Percentiles rank a stretch among this genome's conserved stretches.
Evolutionary conservation across 164 flowering plant species (phyloP).

Genomic region (Cinnamomum chago): DNA sequence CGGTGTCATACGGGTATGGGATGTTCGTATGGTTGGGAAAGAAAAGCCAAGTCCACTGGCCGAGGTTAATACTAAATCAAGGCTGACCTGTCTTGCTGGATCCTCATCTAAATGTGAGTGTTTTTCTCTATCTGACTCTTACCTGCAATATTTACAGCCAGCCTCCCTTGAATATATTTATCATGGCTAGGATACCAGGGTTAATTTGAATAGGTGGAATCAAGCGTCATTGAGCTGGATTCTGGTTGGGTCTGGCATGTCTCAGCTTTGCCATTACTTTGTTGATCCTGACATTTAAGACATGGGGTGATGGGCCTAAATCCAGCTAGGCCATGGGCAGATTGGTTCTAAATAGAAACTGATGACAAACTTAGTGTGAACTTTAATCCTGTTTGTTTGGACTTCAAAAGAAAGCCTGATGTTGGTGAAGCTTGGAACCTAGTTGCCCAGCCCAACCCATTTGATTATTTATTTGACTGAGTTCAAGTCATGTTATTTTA

Average conservation of each 20-base stretch:
- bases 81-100: constrained; percentile 93
- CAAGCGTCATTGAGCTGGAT: background rate
- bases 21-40: constrained; percentile 57
- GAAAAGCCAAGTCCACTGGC: constrained; percentile 65
- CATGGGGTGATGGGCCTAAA: background rate
- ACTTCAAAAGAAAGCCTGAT: background rate
- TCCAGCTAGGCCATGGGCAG: background rate
- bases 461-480: no score
- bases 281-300: background rate
- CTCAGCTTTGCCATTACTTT: background rate
- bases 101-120: constrained; percentile 72
- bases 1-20: constrained; percentile 92
- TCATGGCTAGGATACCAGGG: background rate
- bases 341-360: background rate
- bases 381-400: background rate
- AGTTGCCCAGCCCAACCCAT: background rate
- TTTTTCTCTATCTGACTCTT: background rate
- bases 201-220: background rate
- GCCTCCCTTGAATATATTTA: background rate
- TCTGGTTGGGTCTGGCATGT: background rate
- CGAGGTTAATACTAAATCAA: constrained; percentile 76
- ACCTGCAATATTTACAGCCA: background rate
- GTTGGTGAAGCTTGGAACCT: background rate
- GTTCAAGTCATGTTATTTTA: no score
- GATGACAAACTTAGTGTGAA: background rate